Conservation (phyloP, 2,329 filamentous ascomycete species). For the Diplodia mutila region DNA sequence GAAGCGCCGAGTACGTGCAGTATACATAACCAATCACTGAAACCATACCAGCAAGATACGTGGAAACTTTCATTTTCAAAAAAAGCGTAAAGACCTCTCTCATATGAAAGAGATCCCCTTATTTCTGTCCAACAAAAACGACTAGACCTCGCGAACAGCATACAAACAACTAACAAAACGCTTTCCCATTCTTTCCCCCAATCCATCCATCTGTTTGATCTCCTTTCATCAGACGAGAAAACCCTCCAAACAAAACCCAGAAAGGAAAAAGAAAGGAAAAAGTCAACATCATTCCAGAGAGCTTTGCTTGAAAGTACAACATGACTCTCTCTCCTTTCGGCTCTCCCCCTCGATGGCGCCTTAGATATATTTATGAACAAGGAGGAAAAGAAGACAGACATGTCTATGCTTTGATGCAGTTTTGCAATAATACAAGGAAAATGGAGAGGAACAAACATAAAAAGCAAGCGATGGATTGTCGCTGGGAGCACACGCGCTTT, state of each 20-base stretch:
- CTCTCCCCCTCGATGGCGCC: neutral
- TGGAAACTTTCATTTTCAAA: neutral
- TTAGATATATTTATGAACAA: neutral
- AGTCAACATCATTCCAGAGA: neutral
- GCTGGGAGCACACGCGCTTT: neutral
- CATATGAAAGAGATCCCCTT: neutral
- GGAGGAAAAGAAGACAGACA: neutral
- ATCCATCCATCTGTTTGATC: neutral
- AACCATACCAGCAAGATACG: neutral
- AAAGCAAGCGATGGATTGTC: neutral
- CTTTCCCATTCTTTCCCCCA: neutral
- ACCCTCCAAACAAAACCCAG: neutral
- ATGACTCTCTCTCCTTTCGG: neutral
- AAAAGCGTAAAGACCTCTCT: neutral
- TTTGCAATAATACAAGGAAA: neutral
- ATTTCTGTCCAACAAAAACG: neutral
- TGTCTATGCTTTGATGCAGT: conserved; percentile 13
- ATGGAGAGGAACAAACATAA: neutral
- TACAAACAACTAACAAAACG: neutral
- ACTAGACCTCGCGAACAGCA: neutral
- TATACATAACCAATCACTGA: neutral
- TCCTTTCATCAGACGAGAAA: conserved; percentile 1
- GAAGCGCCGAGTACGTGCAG: neutral
- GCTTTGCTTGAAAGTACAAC: neutral
- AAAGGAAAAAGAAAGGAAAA: neutral